Evolutionary conservation across 2,329 filamentous ascomycete genomes (phyloP).

Genomic region (Pseudogymnoascus sp.): DNA sequence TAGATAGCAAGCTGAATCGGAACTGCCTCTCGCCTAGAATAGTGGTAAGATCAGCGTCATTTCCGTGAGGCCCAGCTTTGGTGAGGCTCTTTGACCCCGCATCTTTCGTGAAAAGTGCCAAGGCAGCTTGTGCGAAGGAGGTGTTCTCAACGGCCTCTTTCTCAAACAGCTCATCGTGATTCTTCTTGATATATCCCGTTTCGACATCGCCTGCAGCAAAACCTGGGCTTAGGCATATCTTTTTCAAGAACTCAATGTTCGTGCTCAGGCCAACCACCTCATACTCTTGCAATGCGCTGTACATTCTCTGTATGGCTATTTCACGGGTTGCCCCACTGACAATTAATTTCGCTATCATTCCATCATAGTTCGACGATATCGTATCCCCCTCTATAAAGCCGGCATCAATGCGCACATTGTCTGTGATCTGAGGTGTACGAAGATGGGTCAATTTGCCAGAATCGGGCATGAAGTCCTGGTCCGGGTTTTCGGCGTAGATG

Average conservation of each 20-base stretch:
- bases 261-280: constrained; percentile 90
- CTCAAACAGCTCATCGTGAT: constrained; percentile 71
- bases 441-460: constrained; percentile 84
- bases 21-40: constrained; percentile 25
- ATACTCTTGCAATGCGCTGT: constrained; percentile 75
- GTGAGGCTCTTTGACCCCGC: constrained; percentile 17
- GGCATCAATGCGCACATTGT: constrained; percentile 83
- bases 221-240: constrained; percentile 70
- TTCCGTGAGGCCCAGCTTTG: constrained; percentile 37
- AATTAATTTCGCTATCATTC: constrained; percentile 98
- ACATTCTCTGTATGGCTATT: constrained; percentile 76
- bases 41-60: constrained; percentile 48
- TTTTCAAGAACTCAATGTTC: constrained; percentile 95
- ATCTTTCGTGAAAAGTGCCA: constrained; percentile 60
- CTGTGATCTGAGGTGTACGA: constrained; percentile 59
- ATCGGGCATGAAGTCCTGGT: constrained; percentile 86
- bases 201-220: constrained; percentile 87
- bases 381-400: constrained; percentile 89
- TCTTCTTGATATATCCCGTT: constrained; percentile 92
- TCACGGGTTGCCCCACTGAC: constrained; percentile 73
- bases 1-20: constrained; percentile 19
- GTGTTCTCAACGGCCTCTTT: constrained; percentile 58
- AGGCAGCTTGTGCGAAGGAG: constrained; percentile 77
- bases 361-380: constrained; percentile 91
- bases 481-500: constrained; percentile 94